These are phyloP conservation scores for Rhododendron williamsianum DNA, from an alignment of 148 eudicot species.

Conservation along the genomic window DNA sequence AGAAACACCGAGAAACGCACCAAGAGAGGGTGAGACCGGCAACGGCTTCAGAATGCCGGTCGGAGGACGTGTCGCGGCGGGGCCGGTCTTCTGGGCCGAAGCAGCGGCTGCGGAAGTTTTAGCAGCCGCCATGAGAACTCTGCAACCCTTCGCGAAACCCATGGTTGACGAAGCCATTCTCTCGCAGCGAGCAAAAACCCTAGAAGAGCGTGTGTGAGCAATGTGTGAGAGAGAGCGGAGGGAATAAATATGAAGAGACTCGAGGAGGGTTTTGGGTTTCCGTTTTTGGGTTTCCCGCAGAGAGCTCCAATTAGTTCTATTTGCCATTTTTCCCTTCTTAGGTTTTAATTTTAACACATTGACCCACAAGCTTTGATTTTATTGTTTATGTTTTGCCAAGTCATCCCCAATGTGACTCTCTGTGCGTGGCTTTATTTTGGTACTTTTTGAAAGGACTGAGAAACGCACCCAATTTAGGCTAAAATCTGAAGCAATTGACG, in stretches of 20 bases:
- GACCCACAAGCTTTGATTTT: no score
- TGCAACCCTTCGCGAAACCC: slow-evolving; percentile 28
- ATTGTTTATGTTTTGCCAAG: no score
- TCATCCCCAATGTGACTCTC: no score
- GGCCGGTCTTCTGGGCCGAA: slow-evolving; percentile 2
- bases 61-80: not conserved
- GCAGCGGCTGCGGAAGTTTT: slow-evolving; percentile 14
- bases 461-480: no score
- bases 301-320: not conserved
- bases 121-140: slow-evolving; percentile 33
- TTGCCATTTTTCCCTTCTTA: not conserved
- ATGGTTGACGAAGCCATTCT: slow-evolving; percentile 23
- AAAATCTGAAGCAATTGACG: no score
- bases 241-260: not conserved
- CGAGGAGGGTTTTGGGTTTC: not conserved
- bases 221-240: not conserved
- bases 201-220: not conserved
- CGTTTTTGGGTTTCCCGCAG: not conserved
- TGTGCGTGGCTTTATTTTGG: no score
- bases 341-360: no score
- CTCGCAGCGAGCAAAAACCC: not conserved
- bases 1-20: slow-evolving; percentile 34
- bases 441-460: no score
- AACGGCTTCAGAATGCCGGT: slow-evolving; percentile 31
- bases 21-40: slow-evolving; percentile 42